phyloP scores from a whole-genome alignment of 2,329 filamentous ascomycete genomes.

The Aspergillus persii region DNA sequence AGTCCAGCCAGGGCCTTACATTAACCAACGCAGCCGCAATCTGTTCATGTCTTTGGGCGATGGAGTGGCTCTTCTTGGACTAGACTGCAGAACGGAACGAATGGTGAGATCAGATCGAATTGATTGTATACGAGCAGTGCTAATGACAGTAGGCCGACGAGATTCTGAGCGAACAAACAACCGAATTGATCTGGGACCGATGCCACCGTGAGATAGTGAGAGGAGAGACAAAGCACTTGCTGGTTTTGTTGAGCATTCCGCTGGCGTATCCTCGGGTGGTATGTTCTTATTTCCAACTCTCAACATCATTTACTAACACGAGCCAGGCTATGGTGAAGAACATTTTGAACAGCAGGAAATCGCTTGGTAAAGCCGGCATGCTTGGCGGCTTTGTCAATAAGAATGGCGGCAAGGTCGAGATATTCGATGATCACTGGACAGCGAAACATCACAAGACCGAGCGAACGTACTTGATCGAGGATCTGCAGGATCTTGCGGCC shows the following conservation, averaged over 20 bases:
- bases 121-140: constrained; percentile 1
- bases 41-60: constrained; percentile 80
- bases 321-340: constrained; percentile 64
- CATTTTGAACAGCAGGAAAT: constrained; percentile 80
- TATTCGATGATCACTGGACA: constrained; percentile 96
- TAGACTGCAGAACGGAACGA: constrained; percentile 89
- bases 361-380: constrained; percentile 75
- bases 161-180: constrained; percentile 75
- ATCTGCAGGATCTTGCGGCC: constrained; percentile 87
- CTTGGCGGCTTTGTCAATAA: constrained; percentile 79
- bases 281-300: constrained; percentile 36
- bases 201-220: constrained; percentile 78
- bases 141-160: constrained; percentile 59
- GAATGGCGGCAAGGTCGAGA: constrained; percentile 87
- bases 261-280: constrained; percentile 77
- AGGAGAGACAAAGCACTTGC: constrained; percentile 82
- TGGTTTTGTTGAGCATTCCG: constrained; percentile 82
- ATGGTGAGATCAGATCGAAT: constrained; percentile 47
- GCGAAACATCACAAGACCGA: constrained; percentile 92
- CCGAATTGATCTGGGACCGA: constrained; percentile 82
- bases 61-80: constrained; percentile 75
- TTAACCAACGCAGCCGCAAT: constrained; percentile 79
- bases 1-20: constrained; percentile 78
- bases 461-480: constrained; percentile 79
- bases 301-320: constrained; percentile 22